phyloP scores from a whole-genome alignment of 495 filamentous ascomycete species.

The Penicillium canariense region DNA sequence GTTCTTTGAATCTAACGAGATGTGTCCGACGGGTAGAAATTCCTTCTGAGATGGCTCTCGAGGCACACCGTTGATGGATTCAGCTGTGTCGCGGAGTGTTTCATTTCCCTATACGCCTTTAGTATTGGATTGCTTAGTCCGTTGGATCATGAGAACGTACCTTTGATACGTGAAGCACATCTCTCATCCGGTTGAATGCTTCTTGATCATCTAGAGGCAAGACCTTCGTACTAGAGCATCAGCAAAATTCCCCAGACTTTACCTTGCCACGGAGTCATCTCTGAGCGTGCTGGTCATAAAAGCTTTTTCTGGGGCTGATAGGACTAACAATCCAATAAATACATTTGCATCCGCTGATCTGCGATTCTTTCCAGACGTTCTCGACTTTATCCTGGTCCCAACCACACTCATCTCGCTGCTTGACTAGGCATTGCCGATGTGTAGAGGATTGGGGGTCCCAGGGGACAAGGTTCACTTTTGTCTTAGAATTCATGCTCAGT shows the following conservation, averaged over 20 bases:
- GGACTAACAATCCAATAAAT: slow-evolving; percentile 32
- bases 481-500: slow-evolving; percentile 15
- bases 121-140: not conserved
- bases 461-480: slow-evolving; percentile 18
- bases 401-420: slow-evolving; percentile 23
- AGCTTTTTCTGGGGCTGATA: not conserved
- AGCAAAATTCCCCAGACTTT: too few relatives aligned
- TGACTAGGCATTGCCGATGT: slow-evolving; percentile 16
- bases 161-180: not conserved
- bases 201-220: slow-evolving; percentile 12
- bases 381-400: slow-evolving; percentile 27
- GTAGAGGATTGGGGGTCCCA: slow-evolving; percentile 21
- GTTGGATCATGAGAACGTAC: not conserved
- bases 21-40: slow-evolving; percentile 31
- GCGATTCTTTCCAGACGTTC: slow-evolving; percentile 15
- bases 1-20: slow-evolving; percentile 27
- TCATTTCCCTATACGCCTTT: not conserved
- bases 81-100: slow-evolving; percentile 22
- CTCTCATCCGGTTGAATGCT: not conserved
- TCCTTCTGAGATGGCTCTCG: slow-evolving; percentile 13
- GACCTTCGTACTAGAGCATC: too few relatives aligned
- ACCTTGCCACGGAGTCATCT: too few relatives aligned
- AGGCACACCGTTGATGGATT: slow-evolving; percentile 16
- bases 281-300: too few relatives aligned
- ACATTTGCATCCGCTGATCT: slow-evolving; percentile 22